Evolutionary conservation across 768 basidiomycete species (phyloP), one percentile per base, ranked within the genome.

Genomic region (Russula griseocarnosa): DNA sequence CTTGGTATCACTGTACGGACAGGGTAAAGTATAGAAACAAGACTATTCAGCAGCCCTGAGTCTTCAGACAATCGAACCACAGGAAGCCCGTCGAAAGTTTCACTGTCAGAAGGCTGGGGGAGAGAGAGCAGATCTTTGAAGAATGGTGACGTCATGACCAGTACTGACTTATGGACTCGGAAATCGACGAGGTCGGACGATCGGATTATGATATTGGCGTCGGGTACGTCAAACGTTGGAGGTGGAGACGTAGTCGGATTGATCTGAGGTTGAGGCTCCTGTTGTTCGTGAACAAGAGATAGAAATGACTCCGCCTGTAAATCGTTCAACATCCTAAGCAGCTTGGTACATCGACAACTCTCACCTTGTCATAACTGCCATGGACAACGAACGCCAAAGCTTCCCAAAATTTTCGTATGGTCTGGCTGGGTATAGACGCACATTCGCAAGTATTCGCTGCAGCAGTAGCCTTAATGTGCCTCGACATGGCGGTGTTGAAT

Each of bases 131-230:
- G 20, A 47, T 47, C 46, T 18, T 47, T 22, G 9, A 47, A 24
- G 32, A 61, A 44, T 20, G 60, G 60, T 30, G 60, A 61, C 4
- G 36, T 9, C 55, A 51, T 56, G 38, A 47, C 32, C 30, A 62
- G 55, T 24, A 56, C 20, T 2, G 47, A n/a, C 36, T 62, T 55
- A 28, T 62, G 61, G 14, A 62, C 55, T 5, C 47, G 61, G 26
- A 62, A 62, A n/a, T 51, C 2, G 54, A 50, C 28, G 13, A 18
- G 13, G 38, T 62, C 61, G 1, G 52, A 53, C 11, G 60, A 61
- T 22, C 52, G 52, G 9, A 61, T 18, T 5, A 54, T 54, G 3
- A 61, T 9, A 46, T 46, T 54, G n/a, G 52, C 52, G 5, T 54
- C 60, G 4, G 52, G 28, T 18, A 61, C 9, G 5, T 61, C 42